Evolutionary conservation across 495 filamentous ascomycete species (phyloP).

Genomic region (Chaetomium tenue): DNA sequence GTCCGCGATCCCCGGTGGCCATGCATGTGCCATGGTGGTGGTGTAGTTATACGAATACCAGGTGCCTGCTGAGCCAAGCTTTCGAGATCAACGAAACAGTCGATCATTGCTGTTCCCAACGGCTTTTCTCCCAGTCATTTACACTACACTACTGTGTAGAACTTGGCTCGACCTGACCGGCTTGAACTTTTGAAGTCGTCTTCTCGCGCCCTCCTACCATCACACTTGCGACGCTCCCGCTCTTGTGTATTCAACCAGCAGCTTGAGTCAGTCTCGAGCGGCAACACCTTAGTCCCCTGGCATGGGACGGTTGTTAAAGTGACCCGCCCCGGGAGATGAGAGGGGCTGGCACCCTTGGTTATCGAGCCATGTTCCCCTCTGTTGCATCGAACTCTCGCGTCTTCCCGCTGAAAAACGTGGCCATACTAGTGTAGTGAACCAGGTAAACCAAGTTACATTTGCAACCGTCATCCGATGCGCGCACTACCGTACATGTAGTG

Average conservation of each 20-base stretch:
- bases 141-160: too few relatives aligned
- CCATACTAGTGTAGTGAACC: not conserved
- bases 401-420: not conserved
- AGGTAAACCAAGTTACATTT: not conserved
- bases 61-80: not conserved
- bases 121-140: not conserved
- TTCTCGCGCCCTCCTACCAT: too few relatives aligned
- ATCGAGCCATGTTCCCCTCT: not conserved
- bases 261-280: not conserved
- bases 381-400: not conserved
- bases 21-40: not conserved
- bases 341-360: slow-evolving; percentile 3
- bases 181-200: too few relatives aligned
- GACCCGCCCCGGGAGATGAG: slow-evolving; percentile 5
- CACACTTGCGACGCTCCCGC: too few relatives aligned
- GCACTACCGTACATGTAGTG: too few relatives aligned
- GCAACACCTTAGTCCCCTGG: not conserved
- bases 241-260: too few relatives aligned
- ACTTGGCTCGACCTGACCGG: too few relatives aligned
- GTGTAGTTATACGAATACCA: too few relatives aligned
- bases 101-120: not conserved
- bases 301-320: not conserved
- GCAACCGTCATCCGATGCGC: not conserved
- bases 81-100: not conserved
- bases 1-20: not conserved